phyloP scores from a whole-genome alignment of 768 basidiomycete genomes.

The Lactarius quietus region DNA sequence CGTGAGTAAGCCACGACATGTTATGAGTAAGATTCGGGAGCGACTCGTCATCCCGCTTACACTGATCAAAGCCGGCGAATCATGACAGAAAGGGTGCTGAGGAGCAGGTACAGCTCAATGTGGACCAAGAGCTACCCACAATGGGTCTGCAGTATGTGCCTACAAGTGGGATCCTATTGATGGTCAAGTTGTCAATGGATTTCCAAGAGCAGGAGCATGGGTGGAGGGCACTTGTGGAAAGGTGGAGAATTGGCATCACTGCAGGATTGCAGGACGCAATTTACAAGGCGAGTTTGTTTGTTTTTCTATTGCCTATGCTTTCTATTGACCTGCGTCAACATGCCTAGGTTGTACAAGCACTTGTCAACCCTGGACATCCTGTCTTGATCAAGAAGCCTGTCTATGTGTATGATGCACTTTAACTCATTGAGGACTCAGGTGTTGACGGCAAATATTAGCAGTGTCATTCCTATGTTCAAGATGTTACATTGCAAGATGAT shows the following conservation, averaged over 20 bases:
- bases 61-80: too few relatives aligned
- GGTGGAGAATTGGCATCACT: constrained; percentile 77
- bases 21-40: too few relatives aligned
- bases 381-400: constrained; percentile 81
- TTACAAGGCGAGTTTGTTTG: constrained; percentile 57
- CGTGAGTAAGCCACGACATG: too few relatives aligned
- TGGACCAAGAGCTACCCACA: constrained; percentile 58
- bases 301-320: too few relatives aligned
- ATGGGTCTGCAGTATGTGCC: constrained; percentile 74
- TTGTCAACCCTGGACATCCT: constrained; percentile 76
- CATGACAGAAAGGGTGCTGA: too few relatives aligned
- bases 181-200: constrained; percentile 64
- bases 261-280: constrained; percentile 88
- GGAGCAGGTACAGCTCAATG: constrained; percentile 47
- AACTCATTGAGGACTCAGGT: constrained; percentile 12
- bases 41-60: too few relatives aligned
- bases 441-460: constrained; percentile 38
- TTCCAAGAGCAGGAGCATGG: constrained; percentile 72
- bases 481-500: constrained; percentile 56
- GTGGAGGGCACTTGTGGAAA: constrained; percentile 44
- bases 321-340: constrained; percentile 5
- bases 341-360: constrained; percentile 58
- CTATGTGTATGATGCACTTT: constrained; percentile 50
- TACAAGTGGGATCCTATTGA: constrained; percentile 61
- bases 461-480: constrained; percentile 61